Base-by-base conservation (phyloP, 2,329 filamentous ascomycete species). In the Pseudocercospora macadamiae region DNA sequence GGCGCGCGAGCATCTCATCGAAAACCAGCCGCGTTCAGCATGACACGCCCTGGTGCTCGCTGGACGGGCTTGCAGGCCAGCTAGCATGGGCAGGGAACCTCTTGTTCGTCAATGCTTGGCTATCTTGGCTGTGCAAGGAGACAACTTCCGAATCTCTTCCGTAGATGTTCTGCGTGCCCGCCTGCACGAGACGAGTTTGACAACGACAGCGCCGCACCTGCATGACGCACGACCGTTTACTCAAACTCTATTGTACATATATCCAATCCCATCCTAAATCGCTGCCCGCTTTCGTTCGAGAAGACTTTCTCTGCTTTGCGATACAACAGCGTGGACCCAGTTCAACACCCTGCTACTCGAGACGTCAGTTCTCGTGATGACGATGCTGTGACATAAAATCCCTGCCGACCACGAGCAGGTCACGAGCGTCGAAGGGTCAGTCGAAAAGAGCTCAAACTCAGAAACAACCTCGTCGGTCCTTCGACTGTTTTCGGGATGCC, bases 341-440 rank as follows among this genome's bases (percentile, higher is more conserved):
- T 44, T 5, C 34, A 12, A 44, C 44, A 36, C 30, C 55, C 51
- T 53, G 55, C 39, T 42, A 23, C 37, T 45, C 37, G 51, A 42
- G 48, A 52, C 55, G 59, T 55, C 59, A 57, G 39, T 37, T 34
- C 49, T 57, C 55, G 55, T 49, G 28, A 56, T 61, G 59, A 61
- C 53, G 49, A 47, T 44, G 54, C 32, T 32, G 32, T 12, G 12
- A 32, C 6, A 6, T 16, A 18, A 54, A 30, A 21, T 49, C 60
- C 60, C 53, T 59, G 60, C 30, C 23, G 28, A 59, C 55, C 52
- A 59, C 60, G 55, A 59, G 52, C 48, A 54, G 26, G 36, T 59
- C 55, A 52, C 55, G 59, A 58, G 51, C 54, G 14, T 26, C 47
- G 54, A 42, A 51, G 45, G 51, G 25, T 45, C 48, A 42, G 25